A percentile compares a stretch with the other conserved stretches of the same genome.
These are phyloP conservation scores for Suillus occidentalis DNA, from an alignment of 768 basidiomycete genomes.

Conservation along the genomic window DNA sequence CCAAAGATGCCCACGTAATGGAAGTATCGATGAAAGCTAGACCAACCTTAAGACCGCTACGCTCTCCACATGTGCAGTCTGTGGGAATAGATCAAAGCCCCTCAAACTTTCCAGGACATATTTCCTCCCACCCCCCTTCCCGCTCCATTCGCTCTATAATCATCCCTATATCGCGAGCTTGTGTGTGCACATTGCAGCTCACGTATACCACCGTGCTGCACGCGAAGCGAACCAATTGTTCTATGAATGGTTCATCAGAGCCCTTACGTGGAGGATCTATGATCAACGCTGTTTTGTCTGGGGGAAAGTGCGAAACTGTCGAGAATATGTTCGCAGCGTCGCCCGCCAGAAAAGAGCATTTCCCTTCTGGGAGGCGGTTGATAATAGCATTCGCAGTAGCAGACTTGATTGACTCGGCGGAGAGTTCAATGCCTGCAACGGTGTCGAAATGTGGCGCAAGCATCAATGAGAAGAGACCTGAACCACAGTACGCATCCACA, in stretches of 20 bases:
- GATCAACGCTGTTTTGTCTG: constrained; percentile 63
- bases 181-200: constrained; percentile 94
- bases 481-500: constrained; percentile 93
- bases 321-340: constrained; percentile 87
- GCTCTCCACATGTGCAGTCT: constrained; percentile 92
- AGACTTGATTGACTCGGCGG: constrained; percentile 63
- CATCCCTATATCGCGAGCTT: constrained; percentile 83
- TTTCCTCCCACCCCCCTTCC: constrained; percentile 37
- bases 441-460: constrained; percentile 71
- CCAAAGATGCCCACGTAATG: neutral
- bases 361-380: constrained; percentile 55
- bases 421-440: constrained; percentile 90
- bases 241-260: constrained; percentile 76
- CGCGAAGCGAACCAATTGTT: constrained; percentile 73
- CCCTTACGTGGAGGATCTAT: constrained; percentile 96
- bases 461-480: constrained; percentile 83
- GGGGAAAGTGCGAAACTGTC: constrained; percentile 63
- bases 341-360: constrained; percentile 71
- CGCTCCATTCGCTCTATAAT: constrained; percentile 51
- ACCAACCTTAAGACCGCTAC: constrained; percentile 66
- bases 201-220: constrained; percentile 80
- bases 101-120: constrained; percentile 83
- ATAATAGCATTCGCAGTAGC: constrained; percentile 67
- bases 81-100: constrained; percentile 95
- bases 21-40: neutral